These are phyloP conservation scores for Ophiosphaerella herpotricha DNA, from an alignment of 2,329 filamentous ascomycete genomes.

Conservation along the genomic window DNA sequence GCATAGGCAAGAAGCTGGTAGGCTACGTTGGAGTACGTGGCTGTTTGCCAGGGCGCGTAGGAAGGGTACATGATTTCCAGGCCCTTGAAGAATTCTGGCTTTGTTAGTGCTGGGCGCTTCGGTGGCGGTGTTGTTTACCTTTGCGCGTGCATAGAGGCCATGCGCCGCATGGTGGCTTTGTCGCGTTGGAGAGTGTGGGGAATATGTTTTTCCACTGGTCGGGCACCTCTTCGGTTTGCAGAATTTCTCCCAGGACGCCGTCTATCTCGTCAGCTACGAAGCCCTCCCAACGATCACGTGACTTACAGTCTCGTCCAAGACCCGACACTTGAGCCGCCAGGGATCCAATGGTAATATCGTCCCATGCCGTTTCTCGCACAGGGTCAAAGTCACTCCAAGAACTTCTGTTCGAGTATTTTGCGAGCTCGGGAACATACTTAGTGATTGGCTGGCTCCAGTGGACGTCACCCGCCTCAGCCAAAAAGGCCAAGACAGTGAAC, in stretches of 20 bases:
- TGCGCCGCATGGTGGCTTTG: conserved; percentile 25
- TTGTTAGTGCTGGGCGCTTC: background rate
- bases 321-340: conserved; percentile 44
- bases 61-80: conserved; percentile 39
- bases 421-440: conserved; percentile 32
- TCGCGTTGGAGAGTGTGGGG: conserved; percentile 15
- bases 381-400: conserved; percentile 19
- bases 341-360: conserved; percentile 40
- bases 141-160: conserved; percentile 27
- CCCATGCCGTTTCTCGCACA: conserved; percentile 36
- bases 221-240: conserved; percentile 23
- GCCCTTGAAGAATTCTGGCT: conserved; percentile 43
- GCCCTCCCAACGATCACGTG: conserved; percentile 8
- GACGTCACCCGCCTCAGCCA: conserved; percentile 40
- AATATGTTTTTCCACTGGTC: conserved; percentile 18
- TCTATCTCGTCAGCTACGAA: conserved; percentile 46
- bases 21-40: conserved; percentile 44
- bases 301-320: conserved; percentile 34
- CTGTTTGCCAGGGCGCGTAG: conserved; percentile 37
- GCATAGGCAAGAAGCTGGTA: conserved; percentile 46
- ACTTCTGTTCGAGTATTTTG: conserved; percentile 4
- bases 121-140: conserved; percentile 3
- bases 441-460: conserved; percentile 45
- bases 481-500: conserved; percentile 46
- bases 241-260: conserved; percentile 27